phyloP scores from a whole-genome alignment of 768 basidiomycete species.

The Xerocomus spinulosus region DNA sequence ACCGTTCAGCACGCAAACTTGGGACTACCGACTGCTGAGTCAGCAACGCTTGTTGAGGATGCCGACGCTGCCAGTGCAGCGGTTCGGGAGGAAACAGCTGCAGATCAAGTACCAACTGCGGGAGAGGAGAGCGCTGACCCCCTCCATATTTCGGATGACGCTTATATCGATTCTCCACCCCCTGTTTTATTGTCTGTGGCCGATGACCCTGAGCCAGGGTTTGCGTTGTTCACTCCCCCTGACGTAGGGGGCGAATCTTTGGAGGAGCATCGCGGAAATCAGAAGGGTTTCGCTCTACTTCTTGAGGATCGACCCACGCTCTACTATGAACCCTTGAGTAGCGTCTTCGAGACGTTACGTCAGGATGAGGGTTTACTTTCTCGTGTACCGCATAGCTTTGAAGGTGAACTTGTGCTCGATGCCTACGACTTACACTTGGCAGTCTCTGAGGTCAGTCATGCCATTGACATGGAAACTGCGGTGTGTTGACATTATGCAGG shows the following conservation, averaged over 20 bases:
- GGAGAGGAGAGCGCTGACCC: conserved; percentile 34
- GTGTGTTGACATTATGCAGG: conserved; percentile 37
- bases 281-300: conserved; percentile 38
- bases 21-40: conserved; percentile 9
- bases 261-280: conserved; percentile 11
- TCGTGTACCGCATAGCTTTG: conserved; percentile 41
- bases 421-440: conserved; percentile 64
- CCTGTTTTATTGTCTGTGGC: conserved; percentile 50
- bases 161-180: conserved; percentile 73
- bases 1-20: conserved; percentile 8
- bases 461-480: background rate
- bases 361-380: conserved; percentile 49
- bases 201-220: conserved; percentile 38
- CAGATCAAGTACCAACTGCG: conserved; percentile 8
- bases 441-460: conserved; percentile 54
- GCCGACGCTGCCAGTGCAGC: background rate
- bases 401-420: conserved; percentile 63
- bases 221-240: conserved; percentile 57
- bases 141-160: conserved; percentile 61
- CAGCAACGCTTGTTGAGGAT: conserved; percentile 9
- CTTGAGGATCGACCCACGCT: conserved; percentile 62
- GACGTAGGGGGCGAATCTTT: conserved; percentile 23
- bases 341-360: conserved; percentile 68
- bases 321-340: conserved; percentile 71
- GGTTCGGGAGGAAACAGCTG: conserved; percentile 9